Evolutionary conservation across 148 eudicot species (phyloP).

Genomic region (Rhododendron ovatum): DNA sequence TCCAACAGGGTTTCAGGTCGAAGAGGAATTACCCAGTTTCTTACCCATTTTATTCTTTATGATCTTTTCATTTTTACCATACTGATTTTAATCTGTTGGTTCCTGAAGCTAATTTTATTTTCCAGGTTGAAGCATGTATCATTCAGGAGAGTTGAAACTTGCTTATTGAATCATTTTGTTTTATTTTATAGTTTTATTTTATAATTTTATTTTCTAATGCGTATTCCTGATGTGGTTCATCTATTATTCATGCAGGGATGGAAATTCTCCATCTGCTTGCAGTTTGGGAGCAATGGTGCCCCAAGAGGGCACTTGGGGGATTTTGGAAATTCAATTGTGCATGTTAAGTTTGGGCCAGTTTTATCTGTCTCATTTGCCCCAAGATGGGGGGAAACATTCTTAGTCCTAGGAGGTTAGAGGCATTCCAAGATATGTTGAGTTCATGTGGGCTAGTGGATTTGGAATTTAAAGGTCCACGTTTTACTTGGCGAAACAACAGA

Average conservation of each 20-base stretch:
- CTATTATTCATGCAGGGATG: background rate
- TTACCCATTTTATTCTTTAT: background rate
- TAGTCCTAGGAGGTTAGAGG: too few species aligned
- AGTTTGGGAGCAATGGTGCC: background rate
- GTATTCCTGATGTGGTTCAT: background rate
- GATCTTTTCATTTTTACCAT: background rate
- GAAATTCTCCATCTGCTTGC: background rate
- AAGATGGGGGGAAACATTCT: too few species aligned
- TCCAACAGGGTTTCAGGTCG: background rate
- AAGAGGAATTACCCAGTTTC: background rate
- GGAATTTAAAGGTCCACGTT: too few species aligned
- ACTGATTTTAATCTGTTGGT: conserved; percentile 23
- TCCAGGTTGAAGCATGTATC: conserved; percentile 35
- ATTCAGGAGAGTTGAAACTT: conserved; percentile 26
- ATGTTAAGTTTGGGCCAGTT: background rate
- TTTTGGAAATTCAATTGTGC: background rate
- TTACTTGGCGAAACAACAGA: too few species aligned
- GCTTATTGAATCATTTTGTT: conserved; percentile 15
- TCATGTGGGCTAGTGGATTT: too few species aligned
- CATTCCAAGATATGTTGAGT: too few species aligned
- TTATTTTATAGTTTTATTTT: too few species aligned
- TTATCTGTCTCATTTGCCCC: background rate
- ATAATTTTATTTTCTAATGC: background rate
- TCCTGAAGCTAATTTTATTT: conserved; percentile 26
- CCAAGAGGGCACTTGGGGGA: background rate